phyloP scores from a whole-genome alignment of 2,329 filamentous ascomycete species.

The Arthrobotrys megalospora region DNA sequence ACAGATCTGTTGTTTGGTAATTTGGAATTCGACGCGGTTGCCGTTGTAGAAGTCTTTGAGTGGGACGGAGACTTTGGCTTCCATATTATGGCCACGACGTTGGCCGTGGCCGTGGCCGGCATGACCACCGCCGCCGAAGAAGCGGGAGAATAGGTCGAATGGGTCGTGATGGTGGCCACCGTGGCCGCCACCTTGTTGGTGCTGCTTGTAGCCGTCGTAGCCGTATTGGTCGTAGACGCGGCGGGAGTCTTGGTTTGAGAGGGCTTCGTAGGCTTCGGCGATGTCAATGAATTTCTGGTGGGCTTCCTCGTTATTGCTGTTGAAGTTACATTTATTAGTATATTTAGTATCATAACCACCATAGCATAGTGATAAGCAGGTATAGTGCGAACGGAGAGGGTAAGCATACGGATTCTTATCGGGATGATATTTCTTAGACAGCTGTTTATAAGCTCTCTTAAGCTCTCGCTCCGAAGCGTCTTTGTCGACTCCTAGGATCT shows the following conservation, averaged over 20 bases:
- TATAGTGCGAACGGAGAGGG: not conserved
- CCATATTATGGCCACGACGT: constrained; percentile 88
- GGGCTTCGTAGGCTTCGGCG: constrained; percentile 93
- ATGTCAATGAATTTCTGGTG: constrained; percentile 94
- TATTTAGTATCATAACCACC: too few species aligned
- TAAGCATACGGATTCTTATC: constrained; percentile 92
- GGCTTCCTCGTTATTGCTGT: constrained; percentile 81
- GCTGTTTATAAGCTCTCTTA: constrained; percentile 90
- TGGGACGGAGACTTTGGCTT: constrained; percentile 83
- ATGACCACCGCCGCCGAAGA: constrained; percentile 91
- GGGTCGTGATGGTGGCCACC: constrained; percentile 80
- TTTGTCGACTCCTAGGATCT: constrained; percentile 85
- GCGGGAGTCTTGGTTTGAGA: constrained; percentile 83
- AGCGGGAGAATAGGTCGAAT: constrained; percentile 95
- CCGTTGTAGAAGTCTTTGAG: constrained; percentile 95
- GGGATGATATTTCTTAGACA: constrained; percentile 96
- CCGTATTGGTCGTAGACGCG: constrained; percentile 95
- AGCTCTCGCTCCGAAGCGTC: constrained; percentile 87
- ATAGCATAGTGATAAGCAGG: too few species aligned
- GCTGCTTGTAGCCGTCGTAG: constrained; percentile 89
- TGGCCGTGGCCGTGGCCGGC: constrained; percentile 78
- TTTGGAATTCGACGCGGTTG: constrained; percentile 84
- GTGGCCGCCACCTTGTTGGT: constrained; percentile 79
- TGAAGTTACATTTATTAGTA: not conserved
- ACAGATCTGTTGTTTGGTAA: constrained; percentile 96